Evolutionary conservation across 495 filamentous ascomycete genomes (phyloP), one percentile per base, ranked within the genome.

Genomic region (Talaromyces proteolyticus): DNA sequence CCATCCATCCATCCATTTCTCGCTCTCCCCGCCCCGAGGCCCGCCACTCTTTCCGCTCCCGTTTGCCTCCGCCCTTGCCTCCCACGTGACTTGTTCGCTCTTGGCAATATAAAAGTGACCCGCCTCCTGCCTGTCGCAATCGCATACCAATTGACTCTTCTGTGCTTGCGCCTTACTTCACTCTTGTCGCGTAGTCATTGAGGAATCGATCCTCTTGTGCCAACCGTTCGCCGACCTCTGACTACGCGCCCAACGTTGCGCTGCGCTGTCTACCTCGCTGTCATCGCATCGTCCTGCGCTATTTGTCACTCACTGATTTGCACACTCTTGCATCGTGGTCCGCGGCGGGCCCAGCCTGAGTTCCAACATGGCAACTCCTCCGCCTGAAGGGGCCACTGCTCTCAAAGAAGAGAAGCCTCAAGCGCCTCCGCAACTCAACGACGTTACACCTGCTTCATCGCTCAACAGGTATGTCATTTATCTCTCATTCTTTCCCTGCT

Each of bases 351-450:
- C 22, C 22, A 29, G 16, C 56, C 53, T 52, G 47, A 51, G 56
- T 46, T 54, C 59, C 55, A 59, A 37, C 23, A 75, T 75, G 72
- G 72, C 72, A 59, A 75, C 72, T 46, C 72, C 72, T 63, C 72
- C 72, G 64, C 69, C 72, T 24, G 72, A 75, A 67, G 68, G 61
- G 41, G 42, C 63, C 53, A 58, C 65, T 53, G 46, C 57, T 25
- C 45, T 66, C 38, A 75, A 73, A 62, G 68, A 71, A 61, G 70
- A 71, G 48, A 73, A 75, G 66, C 68, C 66, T 61, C 68, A 70
- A 63, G 53, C 70, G 47, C 68, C 67, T 45, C 70, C 67, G 20
- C 67, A 68, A 47, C 67, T 70, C 21, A 68, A 63, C 53, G 69
- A 65, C 44, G 53, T 57, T 18, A 56, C 70, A 18, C 61, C 63